Evolutionary conservation across 331 rosid species (phyloP), one percentile per base, ranked within the genome.

Genomic region (Acacia pycnantha): DNA sequence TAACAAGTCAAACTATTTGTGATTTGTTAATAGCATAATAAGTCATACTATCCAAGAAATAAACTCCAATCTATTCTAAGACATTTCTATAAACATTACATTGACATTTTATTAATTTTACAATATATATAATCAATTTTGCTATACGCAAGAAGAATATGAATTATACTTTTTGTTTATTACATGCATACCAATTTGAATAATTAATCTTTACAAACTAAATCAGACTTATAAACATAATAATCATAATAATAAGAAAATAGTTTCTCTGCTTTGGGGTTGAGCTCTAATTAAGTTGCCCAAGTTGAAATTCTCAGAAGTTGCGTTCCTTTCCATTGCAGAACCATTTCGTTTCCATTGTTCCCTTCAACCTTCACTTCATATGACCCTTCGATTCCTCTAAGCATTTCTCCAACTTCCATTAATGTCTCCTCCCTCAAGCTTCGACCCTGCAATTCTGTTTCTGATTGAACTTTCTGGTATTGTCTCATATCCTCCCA

Each of bases 231-330:
- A 15, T 69, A 53, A 37, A 40, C 59, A 19, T 19, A 31, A 74
- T 35, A 6, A 3, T n/a, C n/a, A n/a, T 2, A 50, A 13, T 37
- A 0, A 69, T 2, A 41, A 1, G 5, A 50, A 19, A 59, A 0
- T 41, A 33, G 48, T 56, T 37, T 37, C 37, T 12, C 44, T 56
- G 29, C 74, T 46, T 54, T 31, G 8, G 37, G 18, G 13, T 40
- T 24, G 35, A 58, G 81, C 78, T 80, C 73, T 58, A 84, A 27
- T 35, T 83, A 37, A 37, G 8, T 37, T 88, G 35, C 80, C 96
- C 96, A 90, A 5, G 73, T 79, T 64, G 93, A 91, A 37, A 93
- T 79, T 81, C 81, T 90, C 3, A 91, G 78, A 21, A 90, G 53
- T 37, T 91, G 86, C 12, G 67, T 80, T 41, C 85, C 89, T 21